These are phyloP conservation scores for Ilyonectria sp. DNA, from an alignment of 2,329 filamentous ascomycete genomes.

Conservation along the genomic window DNA sequence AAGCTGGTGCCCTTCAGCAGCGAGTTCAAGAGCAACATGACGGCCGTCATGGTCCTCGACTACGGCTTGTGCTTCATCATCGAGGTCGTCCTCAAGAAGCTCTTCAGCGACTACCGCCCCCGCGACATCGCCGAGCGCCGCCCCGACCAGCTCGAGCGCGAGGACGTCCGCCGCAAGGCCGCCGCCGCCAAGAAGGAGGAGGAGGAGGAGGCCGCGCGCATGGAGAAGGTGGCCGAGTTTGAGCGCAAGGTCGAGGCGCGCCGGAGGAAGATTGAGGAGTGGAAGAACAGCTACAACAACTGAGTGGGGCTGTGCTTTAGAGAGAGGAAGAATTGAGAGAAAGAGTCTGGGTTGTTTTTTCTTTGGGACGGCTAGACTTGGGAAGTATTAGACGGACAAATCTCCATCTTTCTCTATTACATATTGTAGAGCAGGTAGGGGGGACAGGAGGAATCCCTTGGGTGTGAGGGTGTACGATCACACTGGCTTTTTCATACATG, in stretches of 20 bases:
- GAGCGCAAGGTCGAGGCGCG: slow-evolving; percentile 71
- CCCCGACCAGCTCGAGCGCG: slow-evolving; percentile 87
- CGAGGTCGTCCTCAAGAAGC: slow-evolving; percentile 85
- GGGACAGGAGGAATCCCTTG: neutral
- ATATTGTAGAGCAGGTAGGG: neutral
- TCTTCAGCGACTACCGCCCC: slow-evolving; percentile 92
- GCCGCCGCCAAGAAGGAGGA: slow-evolving; percentile 62
- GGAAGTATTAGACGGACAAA: slow-evolving; percentile 22
- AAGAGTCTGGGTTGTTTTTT: slow-evolving; percentile 3
- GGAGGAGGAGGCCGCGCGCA: slow-evolving; percentile 68
- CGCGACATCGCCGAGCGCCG: slow-evolving; percentile 93
- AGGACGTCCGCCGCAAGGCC: slow-evolving; percentile 77
- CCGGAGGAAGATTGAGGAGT: slow-evolving; percentile 63
- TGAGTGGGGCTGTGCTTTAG: slow-evolving; percentile 9
- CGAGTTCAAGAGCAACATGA: slow-evolving; percentile 93
- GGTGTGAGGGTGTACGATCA: slow-evolving; percentile 22
- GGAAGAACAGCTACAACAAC: slow-evolving; percentile 48
- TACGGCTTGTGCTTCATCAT: slow-evolving; percentile 90
- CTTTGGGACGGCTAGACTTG: slow-evolving; percentile 28
- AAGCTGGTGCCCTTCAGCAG: slow-evolving; percentile 90
- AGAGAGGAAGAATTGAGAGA: neutral
- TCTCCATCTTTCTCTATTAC: slow-evolving; percentile 5
- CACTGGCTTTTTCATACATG: slow-evolving; percentile 15
- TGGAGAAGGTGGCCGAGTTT: slow-evolving; percentile 71
- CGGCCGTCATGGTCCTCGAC: slow-evolving; percentile 87